These are phyloP conservation scores for Pseudocercospora fuligena DNA, from an alignment of 2,329 filamentous ascomycete genomes.

Conservation along the genomic window DNA sequence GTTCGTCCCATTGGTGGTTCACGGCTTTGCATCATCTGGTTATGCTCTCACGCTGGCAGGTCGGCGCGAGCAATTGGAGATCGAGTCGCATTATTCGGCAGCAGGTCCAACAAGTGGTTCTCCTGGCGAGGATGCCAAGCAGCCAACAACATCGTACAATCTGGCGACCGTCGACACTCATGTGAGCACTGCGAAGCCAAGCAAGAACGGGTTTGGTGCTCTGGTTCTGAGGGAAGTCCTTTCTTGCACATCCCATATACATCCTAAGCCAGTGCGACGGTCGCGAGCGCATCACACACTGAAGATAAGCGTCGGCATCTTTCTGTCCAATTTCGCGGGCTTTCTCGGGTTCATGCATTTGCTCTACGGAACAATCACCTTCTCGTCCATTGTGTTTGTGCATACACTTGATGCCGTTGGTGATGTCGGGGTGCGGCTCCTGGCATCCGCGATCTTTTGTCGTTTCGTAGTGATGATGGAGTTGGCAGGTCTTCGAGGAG, in stretches of 20 bases:
- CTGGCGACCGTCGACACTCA: not conserved
- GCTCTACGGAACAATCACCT: not conserved
- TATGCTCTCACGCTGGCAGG: not conserved
- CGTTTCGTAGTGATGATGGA: not conserved
- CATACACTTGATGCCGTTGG: not conserved
- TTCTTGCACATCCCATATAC: not conserved
- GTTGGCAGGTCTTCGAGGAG: not conserved
- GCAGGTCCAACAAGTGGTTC: not conserved
- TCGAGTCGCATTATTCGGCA: no score
- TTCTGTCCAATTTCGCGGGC: not conserved
- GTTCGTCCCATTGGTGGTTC: not conserved
- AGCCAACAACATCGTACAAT: not conserved
- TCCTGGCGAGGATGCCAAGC: not conserved
- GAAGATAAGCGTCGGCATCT: not conserved
- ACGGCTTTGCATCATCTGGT: not conserved
- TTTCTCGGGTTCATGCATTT: not conserved
- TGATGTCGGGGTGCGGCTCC: not conserved
- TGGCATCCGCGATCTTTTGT: not conserved
- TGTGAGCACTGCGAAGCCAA: no score
- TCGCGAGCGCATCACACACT: not conserved
- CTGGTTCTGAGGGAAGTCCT: not conserved
- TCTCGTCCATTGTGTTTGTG: not conserved
- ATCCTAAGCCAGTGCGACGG: not conserved
- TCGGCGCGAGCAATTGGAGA: not conserved
- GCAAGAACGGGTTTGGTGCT: not conserved